Conservation (phyloP, 176 grass and related monocot species). For the Paspalum vaginatum region DNA sequence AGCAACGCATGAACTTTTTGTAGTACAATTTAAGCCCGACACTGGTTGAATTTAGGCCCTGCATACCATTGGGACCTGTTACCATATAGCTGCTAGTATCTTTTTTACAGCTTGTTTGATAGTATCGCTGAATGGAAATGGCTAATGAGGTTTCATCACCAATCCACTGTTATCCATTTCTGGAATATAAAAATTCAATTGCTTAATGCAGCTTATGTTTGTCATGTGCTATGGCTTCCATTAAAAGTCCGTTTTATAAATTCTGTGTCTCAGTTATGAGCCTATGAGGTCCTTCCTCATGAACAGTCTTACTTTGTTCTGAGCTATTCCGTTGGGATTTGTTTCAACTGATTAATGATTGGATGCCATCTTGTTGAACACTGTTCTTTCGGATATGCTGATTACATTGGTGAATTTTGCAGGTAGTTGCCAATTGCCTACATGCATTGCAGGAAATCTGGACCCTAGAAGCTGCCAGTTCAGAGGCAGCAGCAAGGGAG, state of each 20-base stretch:
- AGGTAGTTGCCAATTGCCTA: slow-evolving; percentile 98
- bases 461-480: slow-evolving; percentile 79
- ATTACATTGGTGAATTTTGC: slow-evolving; percentile 32
- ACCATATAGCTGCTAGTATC: not conserved
- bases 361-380: not conserved
- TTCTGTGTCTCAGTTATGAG: not conserved
- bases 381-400: not conserved
- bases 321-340: slow-evolving; percentile 27
- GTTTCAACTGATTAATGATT: slow-evolving; percentile 12
- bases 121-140: not conserved
- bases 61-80: not conserved
- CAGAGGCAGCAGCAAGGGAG: slow-evolving; percentile 86
- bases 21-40: too few relatives aligned
- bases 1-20: too few relatives aligned
- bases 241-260: slow-evolving; percentile 5
- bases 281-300: not conserved
- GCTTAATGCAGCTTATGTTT: not conserved
- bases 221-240: not conserved
- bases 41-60: slow-evolving; percentile 9
- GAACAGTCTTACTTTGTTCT: slow-evolving; percentile 4
- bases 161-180: not conserved
- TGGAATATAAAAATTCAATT: slow-evolving; percentile 1
- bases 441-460: slow-evolving; percentile 92
- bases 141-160: not conserved
- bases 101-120: not conserved